Evolutionary conservation across 371 early-diverging fungal genomes (phyloP).

Genomic region (Rhizopus microsporus): DNA sequence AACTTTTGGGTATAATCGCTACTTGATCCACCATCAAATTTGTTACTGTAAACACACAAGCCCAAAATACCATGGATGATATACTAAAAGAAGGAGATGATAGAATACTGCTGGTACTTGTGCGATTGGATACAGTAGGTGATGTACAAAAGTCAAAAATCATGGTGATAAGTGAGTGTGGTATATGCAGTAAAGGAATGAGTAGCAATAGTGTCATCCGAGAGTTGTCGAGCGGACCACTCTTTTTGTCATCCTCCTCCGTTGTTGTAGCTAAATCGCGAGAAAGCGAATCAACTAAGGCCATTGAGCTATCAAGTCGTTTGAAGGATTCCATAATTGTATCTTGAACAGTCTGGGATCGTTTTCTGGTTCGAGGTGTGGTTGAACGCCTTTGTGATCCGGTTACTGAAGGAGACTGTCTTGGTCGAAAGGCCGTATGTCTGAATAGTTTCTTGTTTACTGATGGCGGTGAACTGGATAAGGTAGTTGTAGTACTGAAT

Average conservation of each 20-base stretch:
- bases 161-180: constrained; percentile 40
- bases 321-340: constrained; percentile 43
- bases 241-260: constrained; percentile 4
- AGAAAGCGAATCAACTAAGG: constrained; percentile 48
- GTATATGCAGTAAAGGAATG: constrained; percentile 40
- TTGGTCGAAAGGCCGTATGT: constrained; percentile 16
- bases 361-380: constrained; percentile 6
- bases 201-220: constrained; percentile 28
- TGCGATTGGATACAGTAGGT: not conserved
- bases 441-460: constrained; percentile 14
- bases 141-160: constrained; percentile 29
- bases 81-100: constrained; percentile 15
- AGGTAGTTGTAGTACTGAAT: constrained; percentile 17
- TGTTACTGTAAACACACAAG: constrained; percentile 36
- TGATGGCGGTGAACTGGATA: constrained; percentile 22
- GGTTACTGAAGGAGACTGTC: constrained; percentile 13
- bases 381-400: constrained; percentile 9
- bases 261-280: constrained; percentile 37
- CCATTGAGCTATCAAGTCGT: constrained; percentile 45
- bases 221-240: not conserved
- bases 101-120: not conserved
- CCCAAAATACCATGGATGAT: constrained; percentile 38
- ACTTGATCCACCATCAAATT: constrained; percentile 37
- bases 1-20: constrained; percentile 11
- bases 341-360: constrained; percentile 7